These are phyloP conservation scores for Candida sojae DNA, from an alignment of 1,139 yeast genomes.

Conservation along the genomic window DNA sequence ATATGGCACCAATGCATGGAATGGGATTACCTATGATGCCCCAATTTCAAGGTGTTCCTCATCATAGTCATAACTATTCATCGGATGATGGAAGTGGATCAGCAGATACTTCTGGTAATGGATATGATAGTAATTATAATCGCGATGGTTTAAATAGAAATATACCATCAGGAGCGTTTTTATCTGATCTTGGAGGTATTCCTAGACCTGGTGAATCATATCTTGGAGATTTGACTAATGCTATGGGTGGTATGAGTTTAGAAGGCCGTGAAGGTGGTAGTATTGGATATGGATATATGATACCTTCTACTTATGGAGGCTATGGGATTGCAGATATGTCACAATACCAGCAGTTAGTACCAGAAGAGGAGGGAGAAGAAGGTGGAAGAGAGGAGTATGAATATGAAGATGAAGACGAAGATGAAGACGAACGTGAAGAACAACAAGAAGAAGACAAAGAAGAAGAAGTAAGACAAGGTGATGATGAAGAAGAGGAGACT, in stretches of 20 bases:
- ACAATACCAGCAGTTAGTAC: slow-evolving; percentile 14
- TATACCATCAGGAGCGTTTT: neutral
- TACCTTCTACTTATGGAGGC: slow-evolving; percentile 14
- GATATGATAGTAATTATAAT: slow-evolving; percentile 1
- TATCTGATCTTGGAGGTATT: neutral
- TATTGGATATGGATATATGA: slow-evolving; percentile 9
- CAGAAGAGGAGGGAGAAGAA: slow-evolving; percentile 4
- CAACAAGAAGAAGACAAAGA: neutral
- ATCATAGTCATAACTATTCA: slow-evolving; percentile 1
- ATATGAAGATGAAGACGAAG: slow-evolving; percentile 1
- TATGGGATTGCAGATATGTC: slow-evolving; percentile 13
- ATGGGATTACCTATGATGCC: slow-evolving; percentile 16
- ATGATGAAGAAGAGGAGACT: neutral
- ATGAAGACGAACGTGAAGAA: neutral
- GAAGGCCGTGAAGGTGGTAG: slow-evolving; percentile 7
- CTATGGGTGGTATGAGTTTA: slow-evolving; percentile 21
- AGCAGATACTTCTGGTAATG: slow-evolving; percentile 7
- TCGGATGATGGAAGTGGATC: slow-evolving; percentile 8
- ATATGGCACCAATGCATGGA: slow-evolving; percentile 7
- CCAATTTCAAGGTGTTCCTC: slow-evolving; percentile 9
- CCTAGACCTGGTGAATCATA: neutral
- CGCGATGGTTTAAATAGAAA: neutral
- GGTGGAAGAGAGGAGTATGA: neutral
- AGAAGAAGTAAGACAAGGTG: neutral
- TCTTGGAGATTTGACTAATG: slow-evolving; percentile 17